These are phyloP conservation scores for Phytopythium kandeliae DNA, from an alignment of 352 stramenopile species.

Conservation along the genomic window DNA sequence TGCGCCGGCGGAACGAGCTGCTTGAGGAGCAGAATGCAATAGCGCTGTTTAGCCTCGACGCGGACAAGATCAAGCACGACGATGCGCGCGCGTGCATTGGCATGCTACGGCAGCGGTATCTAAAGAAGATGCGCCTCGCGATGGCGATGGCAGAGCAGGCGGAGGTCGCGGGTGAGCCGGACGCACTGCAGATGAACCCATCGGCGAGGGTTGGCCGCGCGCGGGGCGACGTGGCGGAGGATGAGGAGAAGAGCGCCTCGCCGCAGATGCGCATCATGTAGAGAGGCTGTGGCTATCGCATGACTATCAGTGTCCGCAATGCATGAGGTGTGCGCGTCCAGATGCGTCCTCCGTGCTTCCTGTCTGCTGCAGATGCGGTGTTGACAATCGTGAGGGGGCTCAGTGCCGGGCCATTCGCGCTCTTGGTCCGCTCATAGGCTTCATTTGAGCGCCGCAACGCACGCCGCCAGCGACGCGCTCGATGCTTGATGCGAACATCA, in stretches of 20 bases:
- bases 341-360: too few relatives aligned
- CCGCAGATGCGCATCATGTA: neutral
- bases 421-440: too few relatives aligned
- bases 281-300: neutral
- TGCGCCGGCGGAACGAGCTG: slow-evolving; percentile 56
- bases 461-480: too few relatives aligned
- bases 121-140: slow-evolving; percentile 43
- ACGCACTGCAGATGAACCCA: neutral
- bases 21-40: slow-evolving; percentile 76
- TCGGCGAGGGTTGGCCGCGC: neutral
- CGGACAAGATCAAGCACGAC: slow-evolving; percentile 39
- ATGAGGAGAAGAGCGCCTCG: slow-evolving; percentile 4
- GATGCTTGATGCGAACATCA: too few relatives aligned
- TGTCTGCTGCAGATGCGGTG: too few relatives aligned
- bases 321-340: too few relatives aligned
- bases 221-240: neutral
- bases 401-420: too few relatives aligned
- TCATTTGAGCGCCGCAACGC: too few relatives aligned
- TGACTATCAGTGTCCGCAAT: too few relatives aligned
- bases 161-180: neutral
- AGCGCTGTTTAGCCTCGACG: slow-evolving; percentile 46
- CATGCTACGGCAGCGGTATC: slow-evolving; percentile 38
- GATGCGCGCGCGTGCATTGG: slow-evolving; percentile 47
- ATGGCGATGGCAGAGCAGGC: neutral
- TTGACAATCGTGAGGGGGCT: too few relatives aligned